Conservation (phyloP, 805 yeast genomes). For the Nakazawaea anatomiae region DNA sequence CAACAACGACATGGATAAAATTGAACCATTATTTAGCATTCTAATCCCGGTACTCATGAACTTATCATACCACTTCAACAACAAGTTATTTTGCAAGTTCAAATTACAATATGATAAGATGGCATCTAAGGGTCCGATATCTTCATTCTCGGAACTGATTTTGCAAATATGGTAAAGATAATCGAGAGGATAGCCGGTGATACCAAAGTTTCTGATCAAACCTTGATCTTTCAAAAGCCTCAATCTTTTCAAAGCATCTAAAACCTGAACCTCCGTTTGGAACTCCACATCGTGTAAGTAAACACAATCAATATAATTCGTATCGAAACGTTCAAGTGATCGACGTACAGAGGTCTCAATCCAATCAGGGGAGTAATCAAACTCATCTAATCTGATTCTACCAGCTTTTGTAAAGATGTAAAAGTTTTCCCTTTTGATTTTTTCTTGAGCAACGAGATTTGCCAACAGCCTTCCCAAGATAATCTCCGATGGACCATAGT, state of each 20-base stretch:
- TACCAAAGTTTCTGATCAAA: slow-evolving; percentile 57
- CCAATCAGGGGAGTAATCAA: slow-evolving; percentile 63
- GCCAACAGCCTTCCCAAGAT: slow-evolving; percentile 66
- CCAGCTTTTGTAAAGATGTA: slow-evolving; percentile 86
- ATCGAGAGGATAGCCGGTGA: slow-evolving; percentile 83
- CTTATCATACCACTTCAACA: slow-evolving; percentile 40
- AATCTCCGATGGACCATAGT: slow-evolving; percentile 83
- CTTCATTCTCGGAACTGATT: slow-evolving; percentile 25
- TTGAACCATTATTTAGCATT: slow-evolving; percentile 69
- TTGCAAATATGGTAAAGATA: slow-evolving; percentile 50
- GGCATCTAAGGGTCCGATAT: slow-evolving; percentile 64
- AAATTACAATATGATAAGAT: slow-evolving; percentile 76
- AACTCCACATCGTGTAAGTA: slow-evolving; percentile 90
- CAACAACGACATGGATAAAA: slow-evolving; percentile 81
- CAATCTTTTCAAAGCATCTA: slow-evolving; percentile 61
- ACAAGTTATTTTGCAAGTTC: slow-evolving; percentile 66
- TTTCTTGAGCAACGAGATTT: slow-evolving; percentile 23
- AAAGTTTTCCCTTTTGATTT: slow-evolving; percentile 54
- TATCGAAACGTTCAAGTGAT: slow-evolving; percentile 60
- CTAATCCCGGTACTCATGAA: slow-evolving; percentile 50
- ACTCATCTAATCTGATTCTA: slow-evolving; percentile 57
- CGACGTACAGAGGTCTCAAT: slow-evolving; percentile 60
- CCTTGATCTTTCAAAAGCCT: slow-evolving; percentile 60
- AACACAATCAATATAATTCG: slow-evolving; percentile 71
- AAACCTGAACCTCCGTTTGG: slow-evolving; percentile 44